phyloP scores from a whole-genome alignment of 257 asterid species.

The Penstemon barbatus region DNA sequence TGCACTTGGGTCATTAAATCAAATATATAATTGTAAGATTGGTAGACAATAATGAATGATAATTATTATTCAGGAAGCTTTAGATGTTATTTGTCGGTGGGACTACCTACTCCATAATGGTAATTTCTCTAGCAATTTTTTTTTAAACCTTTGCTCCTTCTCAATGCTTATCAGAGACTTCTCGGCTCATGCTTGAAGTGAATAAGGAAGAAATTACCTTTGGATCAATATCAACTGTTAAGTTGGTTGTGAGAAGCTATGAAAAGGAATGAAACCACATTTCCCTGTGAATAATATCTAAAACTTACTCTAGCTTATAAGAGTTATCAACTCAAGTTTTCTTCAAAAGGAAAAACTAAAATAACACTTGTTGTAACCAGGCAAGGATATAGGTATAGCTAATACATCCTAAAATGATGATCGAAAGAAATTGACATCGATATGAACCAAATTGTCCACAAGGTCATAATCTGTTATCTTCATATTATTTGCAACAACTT shows the following conservation, averaged over 20 bases:
- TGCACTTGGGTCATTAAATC: not conserved
- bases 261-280: slow-evolving; percentile 14
- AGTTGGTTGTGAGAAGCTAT: not conserved
- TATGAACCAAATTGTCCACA: slow-evolving; percentile 3
- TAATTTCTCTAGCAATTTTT: not conserved
- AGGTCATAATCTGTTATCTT: not conserved
- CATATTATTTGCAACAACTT: not conserved
- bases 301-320: not conserved
- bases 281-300: slow-evolving; percentile 7
- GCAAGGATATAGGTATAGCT: slow-evolving; percentile 2
- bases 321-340: not conserved
- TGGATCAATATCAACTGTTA: slow-evolving; percentile 3
- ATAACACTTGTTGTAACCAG: slow-evolving; percentile 5
- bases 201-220: not conserved
- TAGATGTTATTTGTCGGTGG: not conserved
- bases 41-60: slow-evolving; percentile 15
- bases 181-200: slow-evolving; percentile 10
- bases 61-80: not conserved
- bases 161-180: not conserved
- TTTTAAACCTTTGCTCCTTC: slow-evolving; percentile 3
- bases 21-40: not conserved
- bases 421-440: not conserved
- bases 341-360: not conserved
- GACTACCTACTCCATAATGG: not conserved
- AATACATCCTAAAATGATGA: not conserved